Evolutionary conservation across 2,329 filamentous ascomycete species (phyloP).

Genomic region (Diaporthe nobilis): DNA sequence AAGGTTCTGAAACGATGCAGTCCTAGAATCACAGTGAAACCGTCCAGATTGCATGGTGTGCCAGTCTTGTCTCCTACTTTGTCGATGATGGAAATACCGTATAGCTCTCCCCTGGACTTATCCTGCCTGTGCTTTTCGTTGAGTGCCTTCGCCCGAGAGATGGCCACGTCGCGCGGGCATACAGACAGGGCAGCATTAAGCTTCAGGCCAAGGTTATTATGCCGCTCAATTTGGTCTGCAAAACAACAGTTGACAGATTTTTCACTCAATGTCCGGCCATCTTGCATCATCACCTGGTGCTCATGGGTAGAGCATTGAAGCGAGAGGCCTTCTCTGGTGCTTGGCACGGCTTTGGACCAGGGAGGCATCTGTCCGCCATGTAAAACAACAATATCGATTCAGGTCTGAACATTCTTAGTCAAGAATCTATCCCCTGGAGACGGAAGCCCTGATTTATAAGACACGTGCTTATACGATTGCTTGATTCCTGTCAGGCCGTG

Average conservation of each 20-base stretch:
- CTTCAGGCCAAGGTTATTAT: slow-evolving; percentile 41
- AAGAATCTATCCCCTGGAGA: neutral
- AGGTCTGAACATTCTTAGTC: too few species aligned
- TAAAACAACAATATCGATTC: neutral
- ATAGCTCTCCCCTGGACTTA: slow-evolving; percentile 53
- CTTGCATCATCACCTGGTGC: slow-evolving; percentile 34
- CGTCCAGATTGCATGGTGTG: neutral
- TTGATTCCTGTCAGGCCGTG: neutral
- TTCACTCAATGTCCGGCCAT: slow-evolving; percentile 3
- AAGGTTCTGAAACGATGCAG: slow-evolving; percentile 54
- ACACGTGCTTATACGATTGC: neutral
- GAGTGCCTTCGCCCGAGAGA: slow-evolving; percentile 54
- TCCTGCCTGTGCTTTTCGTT: slow-evolving; percentile 55
- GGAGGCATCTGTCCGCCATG: neutral
- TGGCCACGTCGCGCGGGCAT: slow-evolving; percentile 52
- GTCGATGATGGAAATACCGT: slow-evolving; percentile 58
- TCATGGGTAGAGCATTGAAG: slow-evolving; percentile 38
- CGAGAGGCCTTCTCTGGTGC: neutral
- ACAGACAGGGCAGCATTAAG: slow-evolving; percentile 54
- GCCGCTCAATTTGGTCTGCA: slow-evolving; percentile 46
- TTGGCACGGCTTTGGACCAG: neutral
- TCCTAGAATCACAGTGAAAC: slow-evolving; percentile 44
- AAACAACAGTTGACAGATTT: slow-evolving; percentile 33
- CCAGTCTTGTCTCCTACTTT: slow-evolving; percentile 45
- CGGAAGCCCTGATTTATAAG: neutral